Base-by-base conservation (phyloP, 1,284 basidiomycete species). In the Moesziomyces sp. region DNA sequence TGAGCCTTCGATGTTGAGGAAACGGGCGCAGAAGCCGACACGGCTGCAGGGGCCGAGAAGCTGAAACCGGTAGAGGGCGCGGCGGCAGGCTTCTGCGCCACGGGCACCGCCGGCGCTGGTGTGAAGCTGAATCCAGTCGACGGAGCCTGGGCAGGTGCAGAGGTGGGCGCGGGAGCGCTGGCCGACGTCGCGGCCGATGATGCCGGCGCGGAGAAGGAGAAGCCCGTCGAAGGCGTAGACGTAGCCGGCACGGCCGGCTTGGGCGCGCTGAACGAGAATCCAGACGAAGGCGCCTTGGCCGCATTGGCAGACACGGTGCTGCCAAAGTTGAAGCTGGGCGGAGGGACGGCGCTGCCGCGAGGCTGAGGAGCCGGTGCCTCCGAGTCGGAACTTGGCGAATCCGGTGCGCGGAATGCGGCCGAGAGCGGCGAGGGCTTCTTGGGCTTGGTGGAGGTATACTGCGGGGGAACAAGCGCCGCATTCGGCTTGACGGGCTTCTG, bases 361-460 rank as follows among this genome's bases (percentile, higher is more conserved):
- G 59, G n/a, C 21, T 59, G 61, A 7, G 63, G 28, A 16, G 55
- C n/a, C 2, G 57, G 52, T 1, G 53, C 24, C 54, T 74, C 72
- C 34, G 72, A 63, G 28, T 70, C 72, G 4, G 72, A 66, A 40
- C 66, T 63, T 28, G 76, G 76, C 58, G 76, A 78, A 34, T 78
- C 76, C 3, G 76, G 76, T 1, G 65, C 67, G 34, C 61, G 64
- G 60, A 71, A 74, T 13, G 68, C 62, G 38, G 58, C 76, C 16
- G 76, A 78, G 13, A 78, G 47, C 26, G 76, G 76, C 42, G 73
- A 76, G 1, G 76, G 76, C 58, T 78, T 78, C 61, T 78, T 78
- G 23, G 76, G 76, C 49, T 73, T 72, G 16, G 62, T 64, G 0
- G 69, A 64, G 13, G 74, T 58, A 42, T 74, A 74, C 43, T 74